These are phyloP conservation scores for Lippia alba DNA, from an alignment of 305 asterid species.

Conservation along the genomic window DNA sequence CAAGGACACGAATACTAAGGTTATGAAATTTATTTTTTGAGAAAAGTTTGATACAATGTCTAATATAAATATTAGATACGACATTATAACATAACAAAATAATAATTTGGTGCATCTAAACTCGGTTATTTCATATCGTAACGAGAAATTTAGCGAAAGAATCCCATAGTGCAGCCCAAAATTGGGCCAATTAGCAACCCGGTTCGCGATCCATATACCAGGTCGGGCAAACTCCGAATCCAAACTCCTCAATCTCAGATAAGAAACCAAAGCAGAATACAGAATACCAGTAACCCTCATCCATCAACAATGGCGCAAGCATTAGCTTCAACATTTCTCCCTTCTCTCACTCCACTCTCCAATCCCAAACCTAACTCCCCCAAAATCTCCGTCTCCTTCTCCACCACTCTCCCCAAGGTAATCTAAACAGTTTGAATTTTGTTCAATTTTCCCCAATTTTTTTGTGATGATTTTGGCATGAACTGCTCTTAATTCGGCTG, in stretches of 20 bases:
- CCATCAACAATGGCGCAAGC: slow-evolving; percentile 64
- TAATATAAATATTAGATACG: too few species aligned
- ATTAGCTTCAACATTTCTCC: slow-evolving; percentile 70
- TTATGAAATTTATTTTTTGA: too few species aligned
- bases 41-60: too few species aligned
- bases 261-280: slow-evolving; percentile 35
- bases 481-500: slow-evolving; percentile 4
- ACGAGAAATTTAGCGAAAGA: too few species aligned
- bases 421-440: slow-evolving; percentile 26
- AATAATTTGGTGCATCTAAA: too few species aligned
- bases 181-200: neutral
- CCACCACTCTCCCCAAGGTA: slow-evolving; percentile 61
- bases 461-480: neutral
- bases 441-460: neutral
- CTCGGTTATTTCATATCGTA: too few species aligned
- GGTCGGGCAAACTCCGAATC: slow-evolving; percentile 29
- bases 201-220: neutral
- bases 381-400: slow-evolving; percentile 52
- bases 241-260: slow-evolving; percentile 35
- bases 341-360: slow-evolving; percentile 67
- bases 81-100: too few species aligned
- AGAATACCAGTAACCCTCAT: neutral
- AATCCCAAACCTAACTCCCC: slow-evolving; percentile 43
- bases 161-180: neutral
- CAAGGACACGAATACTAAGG: too few species aligned